Conservation (phyloP, 2,329 filamentous ascomycete species). For the Macrophomina pseudophaseolina region DNA sequence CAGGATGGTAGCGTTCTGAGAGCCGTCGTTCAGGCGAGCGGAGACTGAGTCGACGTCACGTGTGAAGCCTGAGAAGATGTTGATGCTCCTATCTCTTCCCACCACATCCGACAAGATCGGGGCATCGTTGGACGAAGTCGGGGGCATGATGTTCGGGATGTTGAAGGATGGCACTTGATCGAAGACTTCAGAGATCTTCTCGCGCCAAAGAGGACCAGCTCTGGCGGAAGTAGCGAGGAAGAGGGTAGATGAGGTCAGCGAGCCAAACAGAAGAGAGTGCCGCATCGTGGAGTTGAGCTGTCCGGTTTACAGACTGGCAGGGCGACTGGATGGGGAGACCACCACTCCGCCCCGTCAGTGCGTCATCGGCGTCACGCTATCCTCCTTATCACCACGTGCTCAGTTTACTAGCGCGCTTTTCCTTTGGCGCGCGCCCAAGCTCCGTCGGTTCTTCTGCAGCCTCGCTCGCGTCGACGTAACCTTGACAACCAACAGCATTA, state of each 20-base stretch:
- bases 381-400: conserved; percentile 18
- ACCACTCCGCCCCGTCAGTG: conserved; percentile 1
- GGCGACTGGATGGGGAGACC: not conserved
- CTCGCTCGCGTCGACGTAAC: not conserved
- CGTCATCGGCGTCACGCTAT: conserved; percentile 5
- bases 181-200: conserved; percentile 34
- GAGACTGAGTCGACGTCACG: conserved; percentile 75
- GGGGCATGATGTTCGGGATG: conserved; percentile 30
- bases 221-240: conserved; percentile 39
- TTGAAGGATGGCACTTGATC: conserved; percentile 37
- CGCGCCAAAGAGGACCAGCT: conserved; percentile 36
- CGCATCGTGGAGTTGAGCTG: conserved; percentile 18
- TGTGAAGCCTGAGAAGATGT: conserved; percentile 81
- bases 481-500: not conserved
- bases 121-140: conserved; percentile 18
- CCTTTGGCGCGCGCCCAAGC: conserved; percentile 7
- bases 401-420: not conserved
- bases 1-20: conserved; percentile 79
- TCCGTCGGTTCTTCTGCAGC: conserved; percentile 1
- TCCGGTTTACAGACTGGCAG: not conserved
- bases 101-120: conserved; percentile 81
- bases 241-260: not conserved
- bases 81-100: conserved; percentile 76
- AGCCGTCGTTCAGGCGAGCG: conserved; percentile 68
- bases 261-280: conserved; percentile 2